A percentile compares a stretch with the other conserved stretches of the same genome.
phyloP scores from a whole-genome alignment of 805 yeast genomes.

The Candida incommunis region DNA sequence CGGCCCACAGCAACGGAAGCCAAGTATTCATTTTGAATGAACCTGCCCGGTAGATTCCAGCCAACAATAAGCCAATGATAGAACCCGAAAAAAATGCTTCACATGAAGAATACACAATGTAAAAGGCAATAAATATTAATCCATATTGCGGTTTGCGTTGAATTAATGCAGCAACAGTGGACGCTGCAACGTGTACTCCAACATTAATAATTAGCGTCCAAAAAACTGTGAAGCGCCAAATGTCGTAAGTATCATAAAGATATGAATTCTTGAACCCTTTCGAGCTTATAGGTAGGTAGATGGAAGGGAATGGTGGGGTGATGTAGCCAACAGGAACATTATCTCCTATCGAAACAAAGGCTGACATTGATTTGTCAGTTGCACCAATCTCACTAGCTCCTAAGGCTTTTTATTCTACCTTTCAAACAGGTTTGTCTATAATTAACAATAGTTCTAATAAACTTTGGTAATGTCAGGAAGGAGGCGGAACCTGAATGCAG shows the following conservation, averaged over 20 bases:
- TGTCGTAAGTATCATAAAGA: constrained; percentile 55
- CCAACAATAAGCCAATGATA: constrained; percentile 58
- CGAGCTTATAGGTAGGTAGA: constrained; percentile 50
- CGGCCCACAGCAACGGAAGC: constrained; percentile 80
- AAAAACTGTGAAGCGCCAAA: constrained; percentile 68
- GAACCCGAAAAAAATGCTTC: constrained; percentile 59
- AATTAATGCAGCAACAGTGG: constrained; percentile 41
- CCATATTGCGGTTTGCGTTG: constrained; percentile 29
- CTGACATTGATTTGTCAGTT: too few species aligned
- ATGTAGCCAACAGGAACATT: constrained; percentile 66
- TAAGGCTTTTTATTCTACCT: too few species aligned
- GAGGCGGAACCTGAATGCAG: too few species aligned
- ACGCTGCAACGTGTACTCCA: constrained; percentile 51
- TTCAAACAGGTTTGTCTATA: too few species aligned
- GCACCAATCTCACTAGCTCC: too few species aligned
- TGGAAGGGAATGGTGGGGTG: constrained; percentile 68
- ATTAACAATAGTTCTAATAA: too few species aligned
- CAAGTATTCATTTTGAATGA: constrained; percentile 83
- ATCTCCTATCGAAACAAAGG: background rate
- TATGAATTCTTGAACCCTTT: constrained; percentile 19
- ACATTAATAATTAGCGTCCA: constrained; percentile 68
- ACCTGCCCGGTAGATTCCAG: constrained; percentile 68
- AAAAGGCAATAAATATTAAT: constrained; percentile 31
- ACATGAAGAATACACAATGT: constrained; percentile 29
- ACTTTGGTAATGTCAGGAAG: too few species aligned